Conservation (phyloP, 768 basidiomycete genomes). For the Macrolepiota albuminosa region DNA sequence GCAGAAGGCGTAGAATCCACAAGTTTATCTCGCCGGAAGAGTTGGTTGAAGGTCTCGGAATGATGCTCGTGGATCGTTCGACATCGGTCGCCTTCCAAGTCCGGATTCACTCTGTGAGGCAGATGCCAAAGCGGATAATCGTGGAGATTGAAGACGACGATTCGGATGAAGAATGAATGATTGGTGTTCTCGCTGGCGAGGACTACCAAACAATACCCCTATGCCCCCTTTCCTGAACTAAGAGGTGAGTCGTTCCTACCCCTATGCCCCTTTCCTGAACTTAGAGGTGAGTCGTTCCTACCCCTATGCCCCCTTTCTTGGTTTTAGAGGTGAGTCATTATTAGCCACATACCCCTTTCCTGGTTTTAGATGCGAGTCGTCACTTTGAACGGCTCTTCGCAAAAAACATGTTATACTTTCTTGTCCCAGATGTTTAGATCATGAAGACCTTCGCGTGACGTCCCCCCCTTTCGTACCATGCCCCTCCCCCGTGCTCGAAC, state of each 20-base stretch:
- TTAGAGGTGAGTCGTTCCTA: background rate
- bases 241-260: background rate
- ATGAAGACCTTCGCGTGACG: background rate
- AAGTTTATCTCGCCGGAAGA: background rate
- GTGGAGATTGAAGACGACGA: background rate
- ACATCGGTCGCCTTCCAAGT: background rate
- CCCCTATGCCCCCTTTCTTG: background rate
- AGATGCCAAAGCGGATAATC: background rate
- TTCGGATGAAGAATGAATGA: background rate
- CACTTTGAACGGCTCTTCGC: background rate
- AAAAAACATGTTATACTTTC: background rate
- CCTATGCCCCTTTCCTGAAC: background rate
- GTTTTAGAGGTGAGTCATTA: background rate
- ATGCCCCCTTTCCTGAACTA: background rate
- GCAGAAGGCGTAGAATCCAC: background rate
- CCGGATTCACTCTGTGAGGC: background rate
- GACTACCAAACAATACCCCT: background rate
- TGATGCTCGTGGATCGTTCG: background rate
- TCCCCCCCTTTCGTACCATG: background rate
- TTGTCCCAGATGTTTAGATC: background rate
- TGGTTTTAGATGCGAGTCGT: background rate
- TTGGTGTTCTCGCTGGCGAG: background rate
- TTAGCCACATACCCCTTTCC: background rate
- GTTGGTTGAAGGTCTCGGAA: background rate
- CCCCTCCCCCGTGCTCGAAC: background rate